These are phyloP conservation scores for Panellus pusillus DNA, from an alignment of 768 basidiomycete genomes.

Conservation along the genomic window DNA sequence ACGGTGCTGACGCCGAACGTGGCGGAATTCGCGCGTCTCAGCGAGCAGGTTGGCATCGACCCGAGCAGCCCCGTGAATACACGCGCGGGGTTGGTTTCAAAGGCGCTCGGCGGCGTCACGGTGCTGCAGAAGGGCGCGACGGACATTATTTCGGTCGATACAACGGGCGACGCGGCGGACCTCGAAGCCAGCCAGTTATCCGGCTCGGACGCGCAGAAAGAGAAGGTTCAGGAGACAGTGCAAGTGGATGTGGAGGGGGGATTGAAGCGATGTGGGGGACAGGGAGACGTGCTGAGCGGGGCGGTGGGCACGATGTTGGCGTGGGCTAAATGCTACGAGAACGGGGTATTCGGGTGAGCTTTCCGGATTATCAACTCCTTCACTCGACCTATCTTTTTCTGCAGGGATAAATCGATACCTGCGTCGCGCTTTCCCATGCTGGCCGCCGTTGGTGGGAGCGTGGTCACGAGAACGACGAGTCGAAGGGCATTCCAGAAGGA, in stretches of 20 bases:
- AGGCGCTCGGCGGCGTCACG: slow-evolving; percentile 80
- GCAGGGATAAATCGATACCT: slow-evolving; percentile 54
- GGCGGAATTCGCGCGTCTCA: slow-evolving; percentile 86
- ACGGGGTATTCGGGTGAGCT: slow-evolving; percentile 75
- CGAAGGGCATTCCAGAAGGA: slow-evolving; percentile 71
- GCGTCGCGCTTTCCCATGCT: slow-evolving; percentile 75
- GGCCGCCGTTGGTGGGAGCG: slow-evolving; percentile 82
- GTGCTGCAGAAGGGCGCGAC: slow-evolving; percentile 84
- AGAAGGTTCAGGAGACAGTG: slow-evolving; percentile 58
- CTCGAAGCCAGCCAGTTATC: slow-evolving; percentile 43
- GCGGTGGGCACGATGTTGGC: slow-evolving; percentile 86
- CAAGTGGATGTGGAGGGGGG: slow-evolving; percentile 75
- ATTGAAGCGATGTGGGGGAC: slow-evolving; percentile 90
- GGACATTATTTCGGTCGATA: slow-evolving; percentile 83
- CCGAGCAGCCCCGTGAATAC: slow-evolving; percentile 48
- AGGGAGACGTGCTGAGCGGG: slow-evolving; percentile 93
- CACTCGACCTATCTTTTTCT: not conserved
- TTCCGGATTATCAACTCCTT: not conserved
- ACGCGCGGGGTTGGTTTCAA: slow-evolving; percentile 73
- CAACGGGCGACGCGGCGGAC: slow-evolving; percentile 53
- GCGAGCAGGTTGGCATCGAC: slow-evolving; percentile 69
- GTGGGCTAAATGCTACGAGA: slow-evolving; percentile 94
- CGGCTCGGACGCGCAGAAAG: slow-evolving; percentile 47
- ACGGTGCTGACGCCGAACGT: slow-evolving; percentile 94
- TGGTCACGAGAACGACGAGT: slow-evolving; percentile 86